phyloP scores from a whole-genome alignment of 176 grass and related monocot genomes.

The Coix lacrymajobi region DNA sequence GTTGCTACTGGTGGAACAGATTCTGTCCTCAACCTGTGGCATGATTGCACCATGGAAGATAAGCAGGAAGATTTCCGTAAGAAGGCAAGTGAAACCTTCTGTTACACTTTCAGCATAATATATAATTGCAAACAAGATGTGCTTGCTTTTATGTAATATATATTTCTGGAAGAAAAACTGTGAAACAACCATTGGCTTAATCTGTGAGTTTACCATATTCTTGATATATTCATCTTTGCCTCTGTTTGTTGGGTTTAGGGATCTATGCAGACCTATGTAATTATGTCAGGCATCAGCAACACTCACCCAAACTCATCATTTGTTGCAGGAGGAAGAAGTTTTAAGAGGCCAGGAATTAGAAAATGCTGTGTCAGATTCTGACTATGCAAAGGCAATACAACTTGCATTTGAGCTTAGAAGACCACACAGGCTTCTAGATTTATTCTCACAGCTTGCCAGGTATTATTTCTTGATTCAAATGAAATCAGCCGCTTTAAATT shows the following conservation, averaged over 20 bases:
- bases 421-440: conserved; percentile 81
- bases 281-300: background rate
- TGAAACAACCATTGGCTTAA: background rate
- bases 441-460: conserved; percentile 79
- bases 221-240: background rate
- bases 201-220: background rate
- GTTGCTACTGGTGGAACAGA: conserved; percentile 89
- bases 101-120: conserved; percentile 7
- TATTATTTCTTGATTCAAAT: background rate
- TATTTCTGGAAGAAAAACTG: background rate
- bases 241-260: background rate
- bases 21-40: conserved; percentile 72
- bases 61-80: conserved; percentile 78
- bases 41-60: conserved; percentile 75
- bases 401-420: conserved; percentile 92
- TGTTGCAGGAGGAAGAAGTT: conserved; percentile 67
- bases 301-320: conserved; percentile 1
- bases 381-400: conserved; percentile 85
- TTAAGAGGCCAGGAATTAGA: conserved; percentile 87
- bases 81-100: conserved; percentile 46
- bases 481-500: background rate
- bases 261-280: background rate
- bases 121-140: background rate
- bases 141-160: background rate
- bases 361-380: conserved; percentile 88